phyloP scores from a whole-genome alignment of 352 stramenopile genomes.

The Globisporangium okanoganense region DNA sequence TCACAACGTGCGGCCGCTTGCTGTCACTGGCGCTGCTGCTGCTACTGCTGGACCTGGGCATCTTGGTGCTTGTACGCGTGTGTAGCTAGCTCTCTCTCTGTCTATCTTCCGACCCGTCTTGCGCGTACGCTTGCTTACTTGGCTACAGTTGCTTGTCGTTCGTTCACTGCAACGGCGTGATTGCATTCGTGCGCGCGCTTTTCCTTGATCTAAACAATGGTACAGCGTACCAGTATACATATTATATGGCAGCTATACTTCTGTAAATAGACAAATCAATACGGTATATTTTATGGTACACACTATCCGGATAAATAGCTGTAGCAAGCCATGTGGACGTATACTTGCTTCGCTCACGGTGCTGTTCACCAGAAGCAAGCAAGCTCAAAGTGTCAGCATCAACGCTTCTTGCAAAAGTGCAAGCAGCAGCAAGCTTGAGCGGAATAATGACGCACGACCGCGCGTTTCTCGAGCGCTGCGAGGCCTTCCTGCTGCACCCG shows the following conservation, averaged over 20 bases:
- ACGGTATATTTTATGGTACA: too few relatives aligned
- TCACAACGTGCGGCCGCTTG: neutral
- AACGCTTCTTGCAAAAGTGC: constrained; percentile 6
- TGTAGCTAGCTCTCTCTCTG: neutral
- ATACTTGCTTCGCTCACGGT: neutral
- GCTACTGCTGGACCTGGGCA: neutral
- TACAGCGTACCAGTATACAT: neutral
- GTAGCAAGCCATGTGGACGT: neutral
- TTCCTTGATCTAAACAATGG: neutral
- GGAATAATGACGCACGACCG: constrained; percentile 22
- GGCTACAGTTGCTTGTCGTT: neutral
- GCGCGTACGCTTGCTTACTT: too few relatives aligned
- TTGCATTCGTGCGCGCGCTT: neutral
- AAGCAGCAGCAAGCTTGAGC: neutral
- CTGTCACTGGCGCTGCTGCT: neutral
- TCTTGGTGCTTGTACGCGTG: neutral
- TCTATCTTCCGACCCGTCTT: too few relatives aligned
- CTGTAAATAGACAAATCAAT: too few relatives aligned
- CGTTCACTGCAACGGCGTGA: constrained; percentile 4
- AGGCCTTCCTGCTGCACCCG: constrained; percentile 68
- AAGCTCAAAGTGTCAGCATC: constrained; percentile 9
- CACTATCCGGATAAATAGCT: neutral
- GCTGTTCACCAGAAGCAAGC: neutral
- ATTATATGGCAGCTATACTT: too few relatives aligned
- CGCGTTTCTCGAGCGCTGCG: constrained; percentile 51